Conservation (phyloP, 2,329 filamentous ascomycete species). For the Penicillium sclerotigenum region DNA sequence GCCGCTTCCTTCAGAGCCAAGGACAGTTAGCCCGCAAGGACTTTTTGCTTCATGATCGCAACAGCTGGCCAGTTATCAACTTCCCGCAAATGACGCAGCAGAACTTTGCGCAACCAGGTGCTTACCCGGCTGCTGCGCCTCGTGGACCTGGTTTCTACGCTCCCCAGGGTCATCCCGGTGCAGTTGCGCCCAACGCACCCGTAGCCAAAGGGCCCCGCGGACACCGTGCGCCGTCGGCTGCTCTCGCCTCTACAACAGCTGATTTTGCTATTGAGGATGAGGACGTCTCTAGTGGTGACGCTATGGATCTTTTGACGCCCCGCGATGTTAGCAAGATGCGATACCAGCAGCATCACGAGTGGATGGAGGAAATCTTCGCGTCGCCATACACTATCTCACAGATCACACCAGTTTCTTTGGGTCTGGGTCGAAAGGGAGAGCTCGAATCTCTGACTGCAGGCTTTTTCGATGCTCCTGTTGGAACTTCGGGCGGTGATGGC, state of each 20-base stretch:
- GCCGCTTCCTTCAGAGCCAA: slow-evolving; percentile 63
- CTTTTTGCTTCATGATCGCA: slow-evolving; percentile 87
- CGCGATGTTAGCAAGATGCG: slow-evolving; percentile 82
- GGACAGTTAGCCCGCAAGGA: slow-evolving; percentile 85
- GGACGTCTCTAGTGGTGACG: slow-evolving; percentile 79
- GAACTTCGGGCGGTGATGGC: slow-evolving; percentile 27
- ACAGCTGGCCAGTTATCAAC: slow-evolving; percentile 83
- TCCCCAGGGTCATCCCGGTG: slow-evolving; percentile 28
- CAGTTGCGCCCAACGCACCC: slow-evolving; percentile 23
- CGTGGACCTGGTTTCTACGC: slow-evolving; percentile 39
- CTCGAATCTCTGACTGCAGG: slow-evolving; percentile 77
- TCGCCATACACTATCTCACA: slow-evolving; percentile 83
- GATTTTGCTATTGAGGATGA: slow-evolving; percentile 71
- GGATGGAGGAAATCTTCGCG: slow-evolving; percentile 96
- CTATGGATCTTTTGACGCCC: slow-evolving; percentile 85
- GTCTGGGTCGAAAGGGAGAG: slow-evolving; percentile 79
- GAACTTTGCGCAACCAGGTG: slow-evolving; percentile 52
- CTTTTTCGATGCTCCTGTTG: slow-evolving; percentile 66
- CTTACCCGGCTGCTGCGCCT: slow-evolving; percentile 36
- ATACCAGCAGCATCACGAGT: slow-evolving; percentile 94
- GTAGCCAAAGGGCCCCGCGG: slow-evolving; percentile 42
- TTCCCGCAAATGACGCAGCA: slow-evolving; percentile 57
- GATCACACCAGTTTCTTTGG: slow-evolving; percentile 82
- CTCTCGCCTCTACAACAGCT: slow-evolving; percentile 39
- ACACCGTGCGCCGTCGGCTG: slow-evolving; percentile 41